These are phyloP conservation scores for Neurospora pannonica DNA, from an alignment of 495 filamentous ascomycete genomes.

Conservation along the genomic window DNA sequence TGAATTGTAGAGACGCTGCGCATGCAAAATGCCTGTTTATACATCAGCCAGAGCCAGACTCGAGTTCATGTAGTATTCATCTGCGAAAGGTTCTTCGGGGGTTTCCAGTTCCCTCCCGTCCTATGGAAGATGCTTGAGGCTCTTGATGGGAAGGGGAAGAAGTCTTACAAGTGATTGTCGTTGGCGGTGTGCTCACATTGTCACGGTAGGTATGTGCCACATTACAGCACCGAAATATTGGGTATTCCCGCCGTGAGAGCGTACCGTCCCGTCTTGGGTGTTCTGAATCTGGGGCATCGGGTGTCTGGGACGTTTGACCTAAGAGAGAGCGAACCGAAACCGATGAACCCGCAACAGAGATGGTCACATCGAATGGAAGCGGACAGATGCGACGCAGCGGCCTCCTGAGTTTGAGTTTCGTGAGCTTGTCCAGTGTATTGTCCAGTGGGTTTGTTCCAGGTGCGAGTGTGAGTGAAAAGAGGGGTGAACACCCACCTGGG, in stretches of 20 bases:
- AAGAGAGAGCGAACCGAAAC: neutral
- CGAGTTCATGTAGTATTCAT: neutral
- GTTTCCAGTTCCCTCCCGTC: too few species aligned
- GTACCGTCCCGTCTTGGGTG: neutral
- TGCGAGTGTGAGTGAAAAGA: neutral
- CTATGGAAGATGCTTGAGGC: too few species aligned
- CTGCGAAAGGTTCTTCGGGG: neutral
- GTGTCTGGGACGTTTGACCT: neutral
- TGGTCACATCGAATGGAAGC: neutral
- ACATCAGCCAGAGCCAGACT: neutral
- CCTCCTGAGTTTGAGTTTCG: neutral
- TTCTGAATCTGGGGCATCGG: neutral
- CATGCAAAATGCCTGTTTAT: neutral
- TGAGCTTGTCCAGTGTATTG: neutral
- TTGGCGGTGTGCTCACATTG: neutral
- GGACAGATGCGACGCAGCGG: neutral
- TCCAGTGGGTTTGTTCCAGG: neutral
- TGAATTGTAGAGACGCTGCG: neutral
- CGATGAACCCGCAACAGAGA: neutral
- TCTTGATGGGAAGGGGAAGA: too few species aligned
- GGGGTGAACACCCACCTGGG: neutral
- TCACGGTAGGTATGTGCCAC: neutral
- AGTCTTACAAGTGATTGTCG: neutral
- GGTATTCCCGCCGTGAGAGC: neutral
- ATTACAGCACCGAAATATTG: neutral